Evolutionary conservation across 169 alveolate genomes (phyloP).

Genomic region (Eimeria sp.): DNA sequence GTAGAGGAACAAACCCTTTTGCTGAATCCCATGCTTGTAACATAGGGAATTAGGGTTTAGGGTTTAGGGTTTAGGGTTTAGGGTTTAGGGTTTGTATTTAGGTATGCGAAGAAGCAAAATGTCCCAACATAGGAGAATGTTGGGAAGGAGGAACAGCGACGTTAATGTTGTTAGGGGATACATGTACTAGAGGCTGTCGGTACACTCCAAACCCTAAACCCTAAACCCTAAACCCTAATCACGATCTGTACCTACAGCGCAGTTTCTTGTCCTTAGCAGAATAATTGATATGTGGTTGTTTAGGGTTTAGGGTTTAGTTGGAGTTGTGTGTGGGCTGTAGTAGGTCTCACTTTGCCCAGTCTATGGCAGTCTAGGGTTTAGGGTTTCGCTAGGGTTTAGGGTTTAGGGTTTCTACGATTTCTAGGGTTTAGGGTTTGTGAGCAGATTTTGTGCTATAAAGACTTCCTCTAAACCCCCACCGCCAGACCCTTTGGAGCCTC

Average conservation of each 20-base stretch:
- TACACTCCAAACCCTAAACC: slow-evolving; percentile 30
- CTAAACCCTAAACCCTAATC: slow-evolving; percentile 32
- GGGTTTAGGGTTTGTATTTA: not conserved
- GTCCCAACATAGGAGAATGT: slow-evolving; percentile 91
- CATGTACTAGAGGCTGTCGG: slow-evolving; percentile 90
- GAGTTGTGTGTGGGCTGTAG: not conserved
- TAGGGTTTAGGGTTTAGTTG: not conserved
- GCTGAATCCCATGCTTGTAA: too few relatives aligned
- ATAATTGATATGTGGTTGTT: not conserved
- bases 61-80: not conserved
- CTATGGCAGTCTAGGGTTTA: not conserved
- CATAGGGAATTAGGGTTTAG: not conserved
- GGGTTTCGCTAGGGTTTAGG: slow-evolving; percentile 27
- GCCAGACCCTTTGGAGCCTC: slow-evolving; percentile 88
- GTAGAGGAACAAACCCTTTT: too few relatives aligned
- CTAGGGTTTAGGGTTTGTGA: not conserved
- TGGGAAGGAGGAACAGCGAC: slow-evolving; percentile 92
- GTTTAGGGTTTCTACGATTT: not conserved
- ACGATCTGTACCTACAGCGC: too few relatives aligned
- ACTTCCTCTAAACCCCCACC: slow-evolving; percentile 88
- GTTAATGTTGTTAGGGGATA: slow-evolving; percentile 89
- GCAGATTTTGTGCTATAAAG: slow-evolving; percentile 87
- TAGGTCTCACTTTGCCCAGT: not conserved
- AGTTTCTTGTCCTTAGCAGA: too few relatives aligned
- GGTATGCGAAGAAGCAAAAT: slow-evolving; percentile 90